Evolutionary conservation across 169 alveolate genomes (phyloP).

Genomic region (Plasmodium vivax): DNA sequence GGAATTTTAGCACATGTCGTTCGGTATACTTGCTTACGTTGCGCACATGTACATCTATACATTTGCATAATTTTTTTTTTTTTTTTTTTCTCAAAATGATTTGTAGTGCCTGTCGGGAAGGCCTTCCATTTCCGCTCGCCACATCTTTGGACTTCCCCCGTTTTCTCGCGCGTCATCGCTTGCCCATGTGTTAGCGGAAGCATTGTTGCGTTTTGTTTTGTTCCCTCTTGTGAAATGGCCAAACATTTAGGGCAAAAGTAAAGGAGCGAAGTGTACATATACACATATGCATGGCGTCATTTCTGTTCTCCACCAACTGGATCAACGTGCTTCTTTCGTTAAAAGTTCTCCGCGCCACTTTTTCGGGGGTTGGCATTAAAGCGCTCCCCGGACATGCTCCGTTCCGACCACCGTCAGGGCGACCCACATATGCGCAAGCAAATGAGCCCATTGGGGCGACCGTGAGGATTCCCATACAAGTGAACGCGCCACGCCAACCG

Average conservation of each 20-base stretch:
- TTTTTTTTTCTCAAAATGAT: neutral
- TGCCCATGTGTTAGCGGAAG: neutral
- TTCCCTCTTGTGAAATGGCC: constrained; percentile 14
- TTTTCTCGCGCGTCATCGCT: neutral
- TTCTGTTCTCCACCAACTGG: neutral
- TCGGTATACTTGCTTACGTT: neutral
- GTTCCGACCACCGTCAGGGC: neutral
- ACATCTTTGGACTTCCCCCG: neutral
- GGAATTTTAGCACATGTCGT: neutral
- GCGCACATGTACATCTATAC: neutral
- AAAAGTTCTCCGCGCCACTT: neutral
- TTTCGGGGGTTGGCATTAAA: neutral
- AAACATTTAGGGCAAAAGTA: neutral
- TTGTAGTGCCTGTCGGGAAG: neutral
- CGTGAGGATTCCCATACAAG: neutral
- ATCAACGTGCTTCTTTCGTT: neutral
- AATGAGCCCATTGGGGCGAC: neutral
- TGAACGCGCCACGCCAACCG: neutral
- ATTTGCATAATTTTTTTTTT: neutral
- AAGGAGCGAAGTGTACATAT: neutral
- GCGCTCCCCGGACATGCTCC: neutral
- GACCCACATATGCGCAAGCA: neutral
- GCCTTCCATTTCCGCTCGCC: neutral
- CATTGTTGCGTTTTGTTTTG: neutral
- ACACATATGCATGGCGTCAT: neutral